These are phyloP conservation scores for Dacryopinax spathularia DNA, from an alignment of 768 basidiomycete species.

Conservation along the genomic window DNA sequence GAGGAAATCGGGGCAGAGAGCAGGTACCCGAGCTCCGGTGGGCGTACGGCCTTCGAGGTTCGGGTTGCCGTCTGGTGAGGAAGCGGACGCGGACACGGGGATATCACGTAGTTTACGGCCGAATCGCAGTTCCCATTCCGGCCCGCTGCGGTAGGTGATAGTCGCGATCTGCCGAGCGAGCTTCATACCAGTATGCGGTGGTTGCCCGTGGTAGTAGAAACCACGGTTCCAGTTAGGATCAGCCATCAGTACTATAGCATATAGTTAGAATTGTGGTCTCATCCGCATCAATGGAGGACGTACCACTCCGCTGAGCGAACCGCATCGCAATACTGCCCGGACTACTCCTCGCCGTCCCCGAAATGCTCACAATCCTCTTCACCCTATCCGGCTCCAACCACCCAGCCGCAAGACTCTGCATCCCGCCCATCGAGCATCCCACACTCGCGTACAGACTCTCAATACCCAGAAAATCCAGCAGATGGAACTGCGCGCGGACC, in stretches of 20 bases:
- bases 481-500: slow-evolving; percentile 79
- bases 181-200: slow-evolving; percentile 97
- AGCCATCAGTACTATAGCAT: slow-evolving; percentile 79
- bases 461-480: slow-evolving; percentile 75
- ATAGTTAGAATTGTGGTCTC: background rate
- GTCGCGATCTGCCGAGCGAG: slow-evolving; percentile 97
- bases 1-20: slow-evolving; percentile 89
- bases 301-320: slow-evolving; percentile 90
- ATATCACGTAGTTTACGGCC: slow-evolving; percentile 52
- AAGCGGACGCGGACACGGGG: slow-evolving; percentile 16
- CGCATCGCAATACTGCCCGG: slow-evolving; percentile 91
- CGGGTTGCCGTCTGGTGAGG: slow-evolving; percentile 16
- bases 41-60: slow-evolving; percentile 8
- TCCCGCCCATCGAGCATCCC: slow-evolving; percentile 92
- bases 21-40: slow-evolving; percentile 37
- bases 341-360: slow-evolving; percentile 83
- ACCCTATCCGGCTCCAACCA: slow-evolving; percentile 85
- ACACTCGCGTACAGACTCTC: slow-evolving; percentile 82
- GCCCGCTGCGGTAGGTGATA: slow-evolving; percentile 96
- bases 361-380: slow-evolving; percentile 82
- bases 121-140: slow-evolving; percentile 98
- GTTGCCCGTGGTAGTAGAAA: slow-evolving; percentile 90
- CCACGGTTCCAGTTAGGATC: slow-evolving; percentile 99
- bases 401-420: slow-evolving; percentile 93
- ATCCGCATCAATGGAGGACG: slow-evolving; percentile 21